These are phyloP conservation scores for Colletotrichum eremochloae DNA, from an alignment of 2,329 filamentous ascomycete species.

Conservation along the genomic window DNA sequence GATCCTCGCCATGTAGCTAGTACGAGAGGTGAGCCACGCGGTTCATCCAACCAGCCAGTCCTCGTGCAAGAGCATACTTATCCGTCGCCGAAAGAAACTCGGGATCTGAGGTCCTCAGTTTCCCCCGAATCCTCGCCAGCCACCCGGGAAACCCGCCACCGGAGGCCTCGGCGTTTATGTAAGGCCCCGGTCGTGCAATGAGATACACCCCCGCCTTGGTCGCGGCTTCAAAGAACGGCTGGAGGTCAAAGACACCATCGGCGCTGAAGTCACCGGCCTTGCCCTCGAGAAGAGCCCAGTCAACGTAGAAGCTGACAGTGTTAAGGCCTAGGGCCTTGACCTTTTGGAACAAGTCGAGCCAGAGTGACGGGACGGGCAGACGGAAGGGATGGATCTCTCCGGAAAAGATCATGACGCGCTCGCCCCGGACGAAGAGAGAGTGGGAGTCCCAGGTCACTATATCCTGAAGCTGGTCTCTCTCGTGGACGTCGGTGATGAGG, in stretches of 20 bases:
- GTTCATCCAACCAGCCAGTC: not conserved
- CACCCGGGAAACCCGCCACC: constrained; percentile 87
- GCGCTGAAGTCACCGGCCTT: constrained; percentile 77
- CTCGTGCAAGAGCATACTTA: constrained; percentile 58
- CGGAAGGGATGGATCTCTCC: constrained; percentile 80
- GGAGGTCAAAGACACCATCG: constrained; percentile 78
- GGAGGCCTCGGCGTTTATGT: constrained; percentile 83
- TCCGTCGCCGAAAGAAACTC: constrained; percentile 77
- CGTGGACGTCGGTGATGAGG: constrained; percentile 44
- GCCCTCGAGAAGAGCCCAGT: constrained; percentile 84
- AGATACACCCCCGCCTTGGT: constrained; percentile 81
- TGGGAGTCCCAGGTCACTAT: constrained; percentile 78
- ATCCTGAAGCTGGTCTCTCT: constrained; percentile 50
- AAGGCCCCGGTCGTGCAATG: constrained; percentile 78
- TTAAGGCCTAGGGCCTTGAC: constrained; percentile 86
- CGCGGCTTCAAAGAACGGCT: constrained; percentile 84
- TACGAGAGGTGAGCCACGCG: not conserved
- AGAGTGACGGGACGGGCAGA: constrained; percentile 60
- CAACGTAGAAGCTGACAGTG: constrained; percentile 81
- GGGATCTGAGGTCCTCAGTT: constrained; percentile 71
- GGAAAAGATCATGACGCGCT: constrained; percentile 78
- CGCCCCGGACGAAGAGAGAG: constrained; percentile 77
- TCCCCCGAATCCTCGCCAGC: constrained; percentile 77
- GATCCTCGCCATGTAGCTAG: constrained; percentile 68
- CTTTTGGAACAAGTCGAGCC: constrained; percentile 84